phyloP scores from a whole-genome alignment of 768 basidiomycete species.

The Panellus pusillus region DNA sequence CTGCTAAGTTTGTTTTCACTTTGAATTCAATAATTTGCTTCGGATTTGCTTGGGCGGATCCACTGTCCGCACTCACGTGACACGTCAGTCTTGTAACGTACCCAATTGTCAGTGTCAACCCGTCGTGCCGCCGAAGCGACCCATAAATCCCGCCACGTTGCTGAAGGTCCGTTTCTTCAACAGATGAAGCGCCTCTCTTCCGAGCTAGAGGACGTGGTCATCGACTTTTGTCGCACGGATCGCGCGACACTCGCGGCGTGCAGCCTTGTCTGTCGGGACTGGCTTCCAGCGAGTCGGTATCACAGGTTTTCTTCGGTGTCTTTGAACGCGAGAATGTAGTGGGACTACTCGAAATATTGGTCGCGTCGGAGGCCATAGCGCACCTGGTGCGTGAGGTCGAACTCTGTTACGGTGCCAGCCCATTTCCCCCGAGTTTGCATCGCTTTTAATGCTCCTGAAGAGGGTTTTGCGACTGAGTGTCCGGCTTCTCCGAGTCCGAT shows the following conservation, averaged over 20 bases:
- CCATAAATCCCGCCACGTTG: too few species aligned
- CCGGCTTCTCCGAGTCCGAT: not conserved
- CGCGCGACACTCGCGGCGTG: conserved; percentile 13
- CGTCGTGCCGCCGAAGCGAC: too few species aligned
- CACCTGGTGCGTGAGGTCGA: conserved; percentile 9
- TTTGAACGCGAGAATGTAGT: conserved; percentile 4
- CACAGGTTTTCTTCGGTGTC: conserved; percentile 20
- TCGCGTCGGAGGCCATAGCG: not conserved
- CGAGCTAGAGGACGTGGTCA: conserved; percentile 21
- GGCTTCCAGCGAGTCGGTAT: conserved; percentile 19
- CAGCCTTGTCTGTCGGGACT: conserved; percentile 21
- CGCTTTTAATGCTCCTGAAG: conserved; percentile 1
- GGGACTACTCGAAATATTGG: not conserved
- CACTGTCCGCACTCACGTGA: too few species aligned
- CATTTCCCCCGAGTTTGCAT: not conserved
- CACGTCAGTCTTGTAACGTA: too few species aligned
- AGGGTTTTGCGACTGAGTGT: not conserved
- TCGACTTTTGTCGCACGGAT: conserved; percentile 22
- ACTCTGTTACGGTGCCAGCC: conserved; percentile 5
- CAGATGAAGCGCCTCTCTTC: conserved; percentile 17
- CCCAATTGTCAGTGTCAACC: too few species aligned
- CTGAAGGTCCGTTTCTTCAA: too few species aligned
- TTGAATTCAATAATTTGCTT: too few species aligned
- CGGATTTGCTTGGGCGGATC: too few species aligned
- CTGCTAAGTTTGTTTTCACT: too few species aligned